phyloP scores from a whole-genome alignment of 108 stramenopile species.

The Aurantiochytrium sp. region DNA sequence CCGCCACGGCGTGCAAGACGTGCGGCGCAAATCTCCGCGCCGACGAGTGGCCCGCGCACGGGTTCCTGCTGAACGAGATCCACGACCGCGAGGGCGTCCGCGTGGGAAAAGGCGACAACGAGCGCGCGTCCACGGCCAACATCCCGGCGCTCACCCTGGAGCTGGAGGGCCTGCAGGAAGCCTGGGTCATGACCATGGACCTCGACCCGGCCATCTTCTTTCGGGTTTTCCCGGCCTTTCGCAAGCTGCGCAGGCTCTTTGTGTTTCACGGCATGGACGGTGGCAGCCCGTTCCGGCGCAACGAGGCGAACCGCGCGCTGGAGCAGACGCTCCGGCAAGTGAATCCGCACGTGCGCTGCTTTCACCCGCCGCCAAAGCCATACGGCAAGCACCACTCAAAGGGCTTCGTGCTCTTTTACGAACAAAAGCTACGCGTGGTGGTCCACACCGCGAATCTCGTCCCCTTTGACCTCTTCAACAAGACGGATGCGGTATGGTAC shows the following conservation, averaged over 20 bases:
- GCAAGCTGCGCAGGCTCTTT: not conserved
- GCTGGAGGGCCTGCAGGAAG: not conserved
- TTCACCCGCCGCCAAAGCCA: not conserved
- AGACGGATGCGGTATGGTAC: not conserved
- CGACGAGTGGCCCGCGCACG: not conserved
- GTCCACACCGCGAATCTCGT: slow-evolving; percentile 7
- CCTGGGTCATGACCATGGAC: slow-evolving; percentile 24
- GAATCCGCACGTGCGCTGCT: not conserved
- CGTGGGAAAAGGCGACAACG: not conserved
- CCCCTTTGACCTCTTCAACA: not conserved
- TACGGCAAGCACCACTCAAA: slow-evolving; percentile 27
- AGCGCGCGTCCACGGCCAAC: not conserved
- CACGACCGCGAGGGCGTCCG: not conserved
- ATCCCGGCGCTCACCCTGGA: not conserved
- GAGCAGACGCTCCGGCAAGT: not conserved
- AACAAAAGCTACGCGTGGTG: not conserved
- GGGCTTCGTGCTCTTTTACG: not conserved
- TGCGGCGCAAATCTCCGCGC: not conserved
- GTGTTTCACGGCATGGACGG: slow-evolving; percentile 23
- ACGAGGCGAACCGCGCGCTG: not conserved
- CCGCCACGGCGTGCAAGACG: not conserved
- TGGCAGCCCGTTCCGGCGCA: not conserved
- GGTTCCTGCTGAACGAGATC: not conserved
- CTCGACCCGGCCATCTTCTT: not conserved
- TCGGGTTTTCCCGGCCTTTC: not conserved